Conservation (phyloP, 2,329 filamentous ascomycete species). For the Ophiosphaerella narmari region DNA sequence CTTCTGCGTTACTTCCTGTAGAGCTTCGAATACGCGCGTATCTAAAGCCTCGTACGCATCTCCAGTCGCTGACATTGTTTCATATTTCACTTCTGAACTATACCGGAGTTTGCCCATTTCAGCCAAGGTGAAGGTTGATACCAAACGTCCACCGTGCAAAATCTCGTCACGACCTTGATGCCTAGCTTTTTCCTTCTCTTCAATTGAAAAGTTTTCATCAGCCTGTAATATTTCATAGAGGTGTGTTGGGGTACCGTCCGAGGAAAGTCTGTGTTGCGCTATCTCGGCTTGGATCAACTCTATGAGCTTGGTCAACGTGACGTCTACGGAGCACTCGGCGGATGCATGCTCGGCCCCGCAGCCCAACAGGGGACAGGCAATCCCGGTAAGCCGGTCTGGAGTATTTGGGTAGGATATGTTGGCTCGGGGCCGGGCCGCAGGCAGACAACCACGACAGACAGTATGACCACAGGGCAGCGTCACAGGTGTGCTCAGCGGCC, state of each 20-base stretch:
- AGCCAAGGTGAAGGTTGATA: constrained; percentile 70
- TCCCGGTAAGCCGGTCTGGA: constrained; percentile 68
- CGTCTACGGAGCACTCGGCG: constrained; percentile 77
- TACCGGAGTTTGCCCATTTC: constrained; percentile 64
- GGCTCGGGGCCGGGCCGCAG: constrained; percentile 64
- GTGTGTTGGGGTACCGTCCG: constrained; percentile 41
- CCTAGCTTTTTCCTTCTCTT: constrained; percentile 37
- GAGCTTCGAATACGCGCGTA: constrained; percentile 55
- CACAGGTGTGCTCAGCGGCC: constrained; percentile 68
- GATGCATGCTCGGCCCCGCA: constrained; percentile 75
- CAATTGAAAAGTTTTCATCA: constrained; percentile 44
- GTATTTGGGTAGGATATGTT: constrained; percentile 79
- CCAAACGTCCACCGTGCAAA: constrained; percentile 62
- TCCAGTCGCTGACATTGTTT: constrained; percentile 40
- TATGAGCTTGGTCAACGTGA: constrained; percentile 74
- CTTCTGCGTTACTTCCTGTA: constrained; percentile 65
- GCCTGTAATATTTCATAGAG: constrained; percentile 49
- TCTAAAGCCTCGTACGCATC: constrained; percentile 53
- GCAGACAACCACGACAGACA: constrained; percentile 76
- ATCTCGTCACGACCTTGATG: constrained; percentile 45
- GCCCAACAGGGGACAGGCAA: constrained; percentile 71
- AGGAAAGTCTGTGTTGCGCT: constrained; percentile 40
- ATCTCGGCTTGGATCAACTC: constrained; percentile 59
- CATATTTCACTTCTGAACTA: constrained; percentile 61
- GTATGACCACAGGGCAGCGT: constrained; percentile 82